Evolutionary conservation across 306 rosid species (phyloP), one percentile per base, ranked within the genome.

Genomic region (Sechiopsis laciniata): DNA sequence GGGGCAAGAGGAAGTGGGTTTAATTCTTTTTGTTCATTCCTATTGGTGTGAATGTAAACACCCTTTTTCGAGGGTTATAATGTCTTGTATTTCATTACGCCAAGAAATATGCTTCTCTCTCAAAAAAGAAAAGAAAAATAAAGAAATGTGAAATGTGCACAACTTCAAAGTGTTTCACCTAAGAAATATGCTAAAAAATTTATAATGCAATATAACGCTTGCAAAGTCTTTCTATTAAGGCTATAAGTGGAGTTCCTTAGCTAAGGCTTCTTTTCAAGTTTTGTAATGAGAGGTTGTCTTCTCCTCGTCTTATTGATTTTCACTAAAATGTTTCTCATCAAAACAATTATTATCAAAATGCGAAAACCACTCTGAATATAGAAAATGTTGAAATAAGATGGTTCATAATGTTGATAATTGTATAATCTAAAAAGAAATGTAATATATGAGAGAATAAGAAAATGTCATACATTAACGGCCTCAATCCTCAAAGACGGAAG

Each of bases 401-500:
- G 54, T 17, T 65, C 53, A 42, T 11, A 65, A 65, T 10, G 53
- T 19, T 64, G 52, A 10, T 17, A 64, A 9, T 17, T 40, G 29
- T 46, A 56, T 56, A 65, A 82, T 42, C 45, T 42, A 50, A 71
- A 75, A 76, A 50, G 17, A 74, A 46, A 74, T 16, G 32, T 0
- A 40, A 57, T 13, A 24, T 8, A 15, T 55, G 77, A 64, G 65
- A 69, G 56, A 26, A 17, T 69, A 50, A 69, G 74, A 24, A 73
- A 71, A 71, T 63, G 80, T 57, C 88, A 68, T 94, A 94, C 98
- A 77, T 83, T 78, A 21, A 85, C 78, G 55, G 66, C 65, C 77
- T 76, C 79, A 52, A 77, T 74, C 79, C 87, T 79, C 68, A 90
- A 78, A 68, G 96, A 89, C 72, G 98, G 98, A 79, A 94, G 88